Percentiles rank a stretch among this genome's conserved stretches.
Evolutionary conservation across 2,329 filamentous ascomycete genomes (phyloP).

Genomic region (Huntiella savannae): DNA sequence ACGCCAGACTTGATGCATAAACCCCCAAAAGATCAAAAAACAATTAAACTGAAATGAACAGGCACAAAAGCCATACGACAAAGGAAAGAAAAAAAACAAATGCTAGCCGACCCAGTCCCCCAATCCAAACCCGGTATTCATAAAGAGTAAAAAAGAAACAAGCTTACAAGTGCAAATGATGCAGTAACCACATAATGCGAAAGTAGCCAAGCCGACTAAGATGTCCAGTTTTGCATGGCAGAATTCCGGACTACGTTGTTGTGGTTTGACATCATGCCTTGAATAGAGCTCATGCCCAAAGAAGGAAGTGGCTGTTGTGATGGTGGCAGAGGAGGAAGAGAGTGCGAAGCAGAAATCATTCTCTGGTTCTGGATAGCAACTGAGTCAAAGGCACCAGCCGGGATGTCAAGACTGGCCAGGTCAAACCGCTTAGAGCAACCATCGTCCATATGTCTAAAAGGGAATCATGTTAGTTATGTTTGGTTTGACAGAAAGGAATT

Average conservation of each 20-base stretch:
- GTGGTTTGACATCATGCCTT: conserved; percentile 1
- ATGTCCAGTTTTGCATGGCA: conserved; percentile 3
- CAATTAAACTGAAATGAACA: background rate
- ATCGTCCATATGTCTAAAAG: conserved; percentile 51
- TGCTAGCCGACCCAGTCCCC: background rate
- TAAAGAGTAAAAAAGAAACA: background rate
- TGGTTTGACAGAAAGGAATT: background rate
- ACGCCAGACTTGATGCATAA: conserved; percentile 5
- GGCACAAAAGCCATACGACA: background rate
- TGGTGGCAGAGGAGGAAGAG: conserved; percentile 2
- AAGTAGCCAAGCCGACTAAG: background rate
- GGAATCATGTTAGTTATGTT: background rate
- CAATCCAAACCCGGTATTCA: background rate
- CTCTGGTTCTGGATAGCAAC: conserved; percentile 5
- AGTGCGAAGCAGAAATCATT: conserved; percentile 1
- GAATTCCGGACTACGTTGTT: too few species aligned
- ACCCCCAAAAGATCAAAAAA: background rate
- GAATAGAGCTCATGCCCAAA: conserved; percentile 3
- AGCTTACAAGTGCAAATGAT: conserved; percentile 1
- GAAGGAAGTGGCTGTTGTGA: conserved; percentile 1
- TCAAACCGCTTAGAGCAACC: conserved; percentile 52
- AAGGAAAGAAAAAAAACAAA: background rate
- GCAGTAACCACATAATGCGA: background rate
- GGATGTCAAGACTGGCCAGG: conserved; percentile 31
- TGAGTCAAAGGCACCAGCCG: conserved; percentile 16